Evolutionary conservation across 805 yeast genomes (phyloP), one percentile per base, ranked within the genome.

Genomic region (Candida multigemmis): DNA sequence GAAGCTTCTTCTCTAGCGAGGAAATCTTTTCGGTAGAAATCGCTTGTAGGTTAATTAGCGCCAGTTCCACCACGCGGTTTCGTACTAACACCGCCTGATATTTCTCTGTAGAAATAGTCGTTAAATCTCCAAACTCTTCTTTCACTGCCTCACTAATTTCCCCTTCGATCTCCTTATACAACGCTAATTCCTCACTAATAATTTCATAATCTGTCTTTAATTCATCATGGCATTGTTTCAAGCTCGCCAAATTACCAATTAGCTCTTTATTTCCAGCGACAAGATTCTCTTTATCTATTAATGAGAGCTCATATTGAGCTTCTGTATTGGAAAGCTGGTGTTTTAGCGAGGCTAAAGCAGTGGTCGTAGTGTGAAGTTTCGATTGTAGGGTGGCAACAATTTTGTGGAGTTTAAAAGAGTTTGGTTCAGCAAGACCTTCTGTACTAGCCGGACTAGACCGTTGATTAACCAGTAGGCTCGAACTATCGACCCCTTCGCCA

Each of bases 241-340:
- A 29, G 3, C 27, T 22, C 4, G 31, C 32, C 11, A 59, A 33
- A 25, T 53, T 54, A 2, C 24, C 26, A 3, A 32, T 32, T 16
- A 70, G 35, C 2, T 37, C 33, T 4, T 42, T 46, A 23, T 54
- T 59, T n/a, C 53, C 46, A 4, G 55, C 57, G 5, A 45, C 46
- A 4, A 65, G 35, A 19, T 53, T 53, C 18, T 62, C 74, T 23
- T 64, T 60, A 22, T 76, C 81, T 0, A 69, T 56, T 2, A 41
- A 23, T 3, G 41, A 17, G 40, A 44, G 46, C 26, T 60, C 67
- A 17, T 56, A 28, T 9, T 36, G 25, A 5, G 26, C 19, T 17
- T 17, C 9, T 7, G 19, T 7, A 17, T 17, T 10, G 10, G 19
- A 7, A 17, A 7, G 10, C 10, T 24, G 33, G 8, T 25, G 28